Base-by-base conservation (phyloP, 179 eudicot genomes). In the Beta macrorhiza region DNA sequence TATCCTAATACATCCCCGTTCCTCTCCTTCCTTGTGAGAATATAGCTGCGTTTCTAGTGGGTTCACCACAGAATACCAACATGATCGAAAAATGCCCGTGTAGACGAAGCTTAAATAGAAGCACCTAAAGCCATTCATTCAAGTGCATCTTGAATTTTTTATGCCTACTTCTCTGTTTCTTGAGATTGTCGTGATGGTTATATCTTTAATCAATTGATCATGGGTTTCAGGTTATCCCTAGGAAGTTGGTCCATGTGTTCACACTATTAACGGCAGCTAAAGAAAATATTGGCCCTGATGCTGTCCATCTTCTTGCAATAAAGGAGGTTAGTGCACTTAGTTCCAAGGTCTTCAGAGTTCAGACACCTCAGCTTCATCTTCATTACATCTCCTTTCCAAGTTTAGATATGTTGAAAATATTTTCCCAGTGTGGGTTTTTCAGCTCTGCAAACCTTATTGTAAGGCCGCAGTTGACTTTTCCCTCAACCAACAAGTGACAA, bases 261-360 rank as follows among this genome's bases (percentile, higher is more conserved):
- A 92, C 99, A 59, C 97, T 97, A 78, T 93, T 98, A 82, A 97
- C 97, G 56, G 74, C 90, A 81, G 81, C 83, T 55, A 95, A 93
- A 81, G 97, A 86, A 65, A 93, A 93, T 80, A 90, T 97, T 81
- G 97, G 97, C 76, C 98, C 98, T 84, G 97, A 94, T 87, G 97
- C 99, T 78, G 94, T 97, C 78, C 99, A 97, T 87, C 99, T 97
- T 87, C 95, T 97, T 80, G 89, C 95, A 74, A 81, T 97, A 85
- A 94, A 90, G 83, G 99, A 94, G 99, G 99, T 97, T 78, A 65
- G 86, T 85, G 76, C 72, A 2, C 65, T 57, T 4, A 25, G 44
- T 49, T 49, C 11, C 75, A 22, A 4, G 37, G 52, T 29, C 58
- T 79, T 75, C 51, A 29, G 32, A 29, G 32, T 29, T 29, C 32